phyloP scores from a whole-genome alignment of 2,329 filamentous ascomycete genomes.

The Penicillium sp. region DNA sequence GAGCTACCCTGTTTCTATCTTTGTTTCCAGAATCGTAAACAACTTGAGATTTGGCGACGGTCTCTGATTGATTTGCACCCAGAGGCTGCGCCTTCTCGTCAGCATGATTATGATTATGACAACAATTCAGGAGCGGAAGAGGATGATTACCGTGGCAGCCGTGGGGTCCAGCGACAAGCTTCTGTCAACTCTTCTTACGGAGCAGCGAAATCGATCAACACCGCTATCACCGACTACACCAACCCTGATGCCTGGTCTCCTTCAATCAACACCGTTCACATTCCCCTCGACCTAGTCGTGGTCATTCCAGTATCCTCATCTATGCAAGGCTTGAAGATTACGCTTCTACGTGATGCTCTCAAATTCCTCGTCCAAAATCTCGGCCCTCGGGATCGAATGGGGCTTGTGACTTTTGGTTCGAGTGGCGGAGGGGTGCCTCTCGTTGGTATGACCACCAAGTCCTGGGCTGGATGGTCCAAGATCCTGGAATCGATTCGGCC shows the following conservation, averaged over 20 bases:
- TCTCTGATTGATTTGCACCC: constrained; percentile 80
- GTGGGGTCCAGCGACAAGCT: constrained; percentile 66
- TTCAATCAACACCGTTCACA: constrained; percentile 72
- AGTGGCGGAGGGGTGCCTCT: constrained; percentile 89
- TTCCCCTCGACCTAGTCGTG: constrained; percentile 91
- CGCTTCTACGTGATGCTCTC: constrained; percentile 83
- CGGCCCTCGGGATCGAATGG: constrained; percentile 93
- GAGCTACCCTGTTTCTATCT: constrained; percentile 95
- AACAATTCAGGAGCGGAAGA: constrained; percentile 79
- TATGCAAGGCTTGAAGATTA: constrained; percentile 99
- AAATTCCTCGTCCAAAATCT: constrained; percentile 88
- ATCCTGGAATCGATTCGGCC: constrained; percentile 84
- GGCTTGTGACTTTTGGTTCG: constrained; percentile 92
- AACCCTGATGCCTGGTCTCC: constrained; percentile 56
- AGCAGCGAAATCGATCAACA: constrained; percentile 76
- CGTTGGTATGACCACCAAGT: constrained; percentile 97
- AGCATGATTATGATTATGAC: constrained; percentile 76
- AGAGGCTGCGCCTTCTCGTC: constrained; percentile 57
- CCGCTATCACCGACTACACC: constrained; percentile 89
- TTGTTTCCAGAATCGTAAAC: constrained; percentile 73
- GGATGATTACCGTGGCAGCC: constrained; percentile 69
- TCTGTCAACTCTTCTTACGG: constrained; percentile 83
- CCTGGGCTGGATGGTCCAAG: constrained; percentile 87
- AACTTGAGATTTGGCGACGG: constrained; percentile 87
- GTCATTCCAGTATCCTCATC: constrained; percentile 97